Conservation (phyloP, 2,329 filamentous ascomycete genomes). For the Parafenestella ontariensis region DNA sequence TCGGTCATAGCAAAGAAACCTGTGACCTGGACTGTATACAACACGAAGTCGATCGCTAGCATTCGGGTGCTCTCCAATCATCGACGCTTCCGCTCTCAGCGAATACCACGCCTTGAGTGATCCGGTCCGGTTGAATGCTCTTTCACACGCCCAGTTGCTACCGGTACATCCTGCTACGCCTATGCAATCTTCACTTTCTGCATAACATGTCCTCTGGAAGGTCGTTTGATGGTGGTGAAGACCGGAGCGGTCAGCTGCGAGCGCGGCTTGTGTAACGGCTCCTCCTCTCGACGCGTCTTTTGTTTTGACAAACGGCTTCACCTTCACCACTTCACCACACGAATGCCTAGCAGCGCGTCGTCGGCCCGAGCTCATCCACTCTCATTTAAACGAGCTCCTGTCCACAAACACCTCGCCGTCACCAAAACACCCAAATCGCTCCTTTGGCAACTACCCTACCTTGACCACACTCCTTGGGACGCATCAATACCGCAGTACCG, state of each 20-base stretch:
- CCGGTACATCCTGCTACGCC: slow-evolving; percentile 8
- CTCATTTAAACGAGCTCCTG: not conserved
- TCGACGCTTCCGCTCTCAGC: not conserved
- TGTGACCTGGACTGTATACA: too few relatives aligned
- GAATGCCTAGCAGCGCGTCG: slow-evolving; percentile 2
- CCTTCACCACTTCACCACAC: slow-evolving; percentile 1
- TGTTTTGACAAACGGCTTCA: slow-evolving; percentile 4
- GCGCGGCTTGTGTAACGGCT: not conserved
- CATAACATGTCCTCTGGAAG: not conserved
- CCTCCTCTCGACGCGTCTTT: not conserved
- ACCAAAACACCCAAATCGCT: not conserved
- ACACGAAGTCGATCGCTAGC: too few relatives aligned
- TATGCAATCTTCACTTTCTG: slow-evolving; percentile 12
- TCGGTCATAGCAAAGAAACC: not conserved
- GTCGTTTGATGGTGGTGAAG: not conserved
- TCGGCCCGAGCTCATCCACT: slow-evolving; percentile 3
- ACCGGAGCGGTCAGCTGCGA: slow-evolving; percentile 6
- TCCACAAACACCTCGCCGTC: slow-evolving; percentile 2
- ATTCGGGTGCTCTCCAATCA: not conserved
- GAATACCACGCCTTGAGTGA: not conserved
- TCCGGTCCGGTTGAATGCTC: not conserved
- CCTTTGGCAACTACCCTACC: not conserved
- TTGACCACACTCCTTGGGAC: not conserved
- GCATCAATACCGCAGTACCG: not conserved
- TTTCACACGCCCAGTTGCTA: not conserved